Base-by-base conservation (phyloP, 768 basidiomycete species). In the Clathrus columnatus region DNA sequence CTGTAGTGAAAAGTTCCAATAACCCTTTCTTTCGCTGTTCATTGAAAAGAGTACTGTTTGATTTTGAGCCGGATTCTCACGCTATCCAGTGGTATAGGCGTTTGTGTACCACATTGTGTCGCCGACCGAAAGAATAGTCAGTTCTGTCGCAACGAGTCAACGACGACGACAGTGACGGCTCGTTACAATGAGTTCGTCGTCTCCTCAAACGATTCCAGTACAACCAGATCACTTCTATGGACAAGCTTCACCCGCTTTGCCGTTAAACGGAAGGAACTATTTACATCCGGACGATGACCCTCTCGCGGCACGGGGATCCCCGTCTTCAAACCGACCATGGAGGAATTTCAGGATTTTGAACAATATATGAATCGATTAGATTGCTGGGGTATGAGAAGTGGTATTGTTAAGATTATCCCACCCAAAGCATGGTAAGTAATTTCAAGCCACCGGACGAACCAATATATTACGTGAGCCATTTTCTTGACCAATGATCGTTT, bases 351-450 rank as follows among this genome's bases (percentile, higher is more conserved):
- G 59, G 89, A 93, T 69, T 98, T 97, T 68, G 95, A 99, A 64
- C 84, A 66, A 10, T 98, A 91, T 67, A 85, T 96, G 79, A 84
- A 80, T 60, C 81, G 71, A 58, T 78, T 98, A 45, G 91, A 94
- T 66, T 79, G 82, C 58, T 99, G 96, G 91, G 96, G 96, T 0
- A 79, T 76, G 65, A 76, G 76, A 56, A 92, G 91, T 60, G 96
- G 96, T 21, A 95, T 98, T 60, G 86, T 94, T 58, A 99, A 99
- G 71, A 82, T 99, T 59, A 87, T 99, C 57, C 95, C 95, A 27
- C 95, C 95, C 4, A 81, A 82, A 63, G 89, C 95, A 75, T 98
- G 94, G 94, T 91, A 56, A 65, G 87, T 70, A 41, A 28, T 20
- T 24, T 41, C 63, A 14, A 36, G 36, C 36, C 36, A 36, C 36